A percentile compares a stretch with the other conserved stretches of the same genome.
These are phyloP conservation scores for Lonicera japonica DNA, from an alignment of 129 eudicot genomes.

Conservation along the genomic window DNA sequence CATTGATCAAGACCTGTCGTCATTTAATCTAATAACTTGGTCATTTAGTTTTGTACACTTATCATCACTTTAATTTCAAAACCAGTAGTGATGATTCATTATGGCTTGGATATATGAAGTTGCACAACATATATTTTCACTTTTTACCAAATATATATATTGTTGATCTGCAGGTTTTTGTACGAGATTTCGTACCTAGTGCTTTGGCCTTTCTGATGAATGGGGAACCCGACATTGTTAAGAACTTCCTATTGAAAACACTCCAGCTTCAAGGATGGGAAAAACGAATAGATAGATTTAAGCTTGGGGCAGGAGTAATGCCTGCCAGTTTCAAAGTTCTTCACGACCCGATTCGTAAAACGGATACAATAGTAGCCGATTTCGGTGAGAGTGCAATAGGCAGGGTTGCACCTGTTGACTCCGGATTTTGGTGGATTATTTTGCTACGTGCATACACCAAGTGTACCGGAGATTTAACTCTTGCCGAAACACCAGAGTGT, in stretches of 20 bases:
- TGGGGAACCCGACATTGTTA: constrained; percentile 96
- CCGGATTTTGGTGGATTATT: constrained; percentile 99
- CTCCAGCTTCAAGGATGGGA: constrained; percentile 99
- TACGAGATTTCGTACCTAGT: constrained; percentile 96
- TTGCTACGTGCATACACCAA: constrained; percentile 95
- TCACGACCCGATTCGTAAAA: constrained; percentile 83
- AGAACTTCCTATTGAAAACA: constrained; percentile 76
- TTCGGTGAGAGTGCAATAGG: constrained; percentile 99
- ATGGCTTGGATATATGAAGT: no score
- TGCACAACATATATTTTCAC: no score
- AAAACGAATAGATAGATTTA: constrained; percentile 79
- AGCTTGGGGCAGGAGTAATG: constrained; percentile 98
- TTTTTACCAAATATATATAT: neutral
- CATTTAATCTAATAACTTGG: no score
- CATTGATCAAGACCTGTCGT: no score
- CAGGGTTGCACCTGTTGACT: constrained; percentile 97
- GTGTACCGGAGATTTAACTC: constrained; percentile 78
- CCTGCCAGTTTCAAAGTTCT: constrained; percentile 99
- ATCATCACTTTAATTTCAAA: no score
- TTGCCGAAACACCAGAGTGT: constrained; percentile 89
- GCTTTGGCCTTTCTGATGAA: constrained; percentile 95
- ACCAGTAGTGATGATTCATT: no score
- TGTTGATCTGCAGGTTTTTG: constrained; percentile 56
- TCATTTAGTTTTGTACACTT: no score
- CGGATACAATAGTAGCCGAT: constrained; percentile 91